Base-by-base conservation (phyloP, 2,329 filamentous ascomycete species). In the Pseudopyricularia javanii region DNA sequence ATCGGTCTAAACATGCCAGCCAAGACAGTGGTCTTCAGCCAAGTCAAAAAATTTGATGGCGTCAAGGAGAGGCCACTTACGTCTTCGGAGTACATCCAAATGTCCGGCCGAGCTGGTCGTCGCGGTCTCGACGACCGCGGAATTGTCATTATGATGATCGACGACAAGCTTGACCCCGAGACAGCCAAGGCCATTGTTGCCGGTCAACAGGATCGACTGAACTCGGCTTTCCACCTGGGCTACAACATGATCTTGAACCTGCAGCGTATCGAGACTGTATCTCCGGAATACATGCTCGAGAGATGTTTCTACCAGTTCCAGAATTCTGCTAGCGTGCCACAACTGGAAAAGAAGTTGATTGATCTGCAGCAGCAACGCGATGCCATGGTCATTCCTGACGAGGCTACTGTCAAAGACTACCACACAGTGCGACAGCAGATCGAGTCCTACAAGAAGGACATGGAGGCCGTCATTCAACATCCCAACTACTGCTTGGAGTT, bases 131-230 rank as follows among this genome's bases (percentile, higher is more conserved):
- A 98, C 72, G 91, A 96, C 57, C 86, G 93, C 59, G 93, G 93
- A 78, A 94, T 97, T 60, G 93, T 98, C 60, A 97, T 98, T 66
- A 97, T 98, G 89, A 97, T 98, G 91, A 87, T 98, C 56, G 86
- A 94, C 63, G 88, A 94, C 67, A 89, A 93, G 71, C 91, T 98
- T 73, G 93, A 98, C 63, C 93, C 93, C 1, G 83, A 88, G 2
- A 83, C 86, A n/a, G 91, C 93, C 43, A 95, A 95, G 69, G 85
- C 88, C 58, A 96, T 98, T 60, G 93, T 98, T 12, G 89, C 93
- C 52, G 93, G 93, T 59, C 87, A 96, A 64, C 93, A 98, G 67
- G 94, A 98, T 68, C 90, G 91, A 59, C 82, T 98, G 30, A 97
- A 97, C 70, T 97, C 93, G 3, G 93, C 93, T 1, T 98, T 98